These are phyloP conservation scores for Geosmithia morbida DNA, from an alignment of 2,329 filamentous ascomycete genomes.

Conservation along the genomic window DNA sequence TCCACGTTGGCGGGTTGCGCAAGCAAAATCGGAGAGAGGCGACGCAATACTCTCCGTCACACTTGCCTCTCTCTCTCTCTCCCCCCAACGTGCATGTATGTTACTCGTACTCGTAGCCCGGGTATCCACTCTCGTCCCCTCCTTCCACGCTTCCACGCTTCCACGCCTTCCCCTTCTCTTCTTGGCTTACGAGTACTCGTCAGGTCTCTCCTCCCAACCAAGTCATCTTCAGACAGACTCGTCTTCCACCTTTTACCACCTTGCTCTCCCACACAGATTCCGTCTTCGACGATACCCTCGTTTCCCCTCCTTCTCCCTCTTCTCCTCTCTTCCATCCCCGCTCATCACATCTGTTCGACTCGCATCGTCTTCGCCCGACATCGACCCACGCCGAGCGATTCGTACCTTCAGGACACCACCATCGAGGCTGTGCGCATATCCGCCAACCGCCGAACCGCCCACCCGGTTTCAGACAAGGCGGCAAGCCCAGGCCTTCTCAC, in stretches of 20 bases:
- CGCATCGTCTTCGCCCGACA: neutral
- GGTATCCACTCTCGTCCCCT: neutral
- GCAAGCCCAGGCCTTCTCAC: no score
- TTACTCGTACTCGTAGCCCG: no score
- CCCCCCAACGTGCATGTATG: no score
- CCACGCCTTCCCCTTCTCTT: neutral
- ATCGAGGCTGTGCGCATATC: neutral
- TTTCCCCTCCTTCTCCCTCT: neutral
- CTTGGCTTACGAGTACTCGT: neutral
- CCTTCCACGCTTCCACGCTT: neutral
- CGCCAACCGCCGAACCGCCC: no score
- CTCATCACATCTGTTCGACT: neutral
- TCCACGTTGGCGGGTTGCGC: no score
- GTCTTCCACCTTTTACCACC: neutral
- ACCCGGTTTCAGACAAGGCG: no score
- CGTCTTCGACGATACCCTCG: neutral
- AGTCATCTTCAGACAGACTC: neutral
- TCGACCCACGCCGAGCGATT: neutral
- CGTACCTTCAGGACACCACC: neutral
- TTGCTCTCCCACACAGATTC: neutral
- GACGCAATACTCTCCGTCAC: no score
- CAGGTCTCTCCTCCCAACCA: neutral
- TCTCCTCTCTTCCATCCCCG: neutral
- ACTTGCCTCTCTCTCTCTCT: no score
- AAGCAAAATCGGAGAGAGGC: no score